Evolutionary conservation across 2,329 filamentous ascomycete genomes (phyloP).

Genomic region (Ascochyta koolunga): DNA sequence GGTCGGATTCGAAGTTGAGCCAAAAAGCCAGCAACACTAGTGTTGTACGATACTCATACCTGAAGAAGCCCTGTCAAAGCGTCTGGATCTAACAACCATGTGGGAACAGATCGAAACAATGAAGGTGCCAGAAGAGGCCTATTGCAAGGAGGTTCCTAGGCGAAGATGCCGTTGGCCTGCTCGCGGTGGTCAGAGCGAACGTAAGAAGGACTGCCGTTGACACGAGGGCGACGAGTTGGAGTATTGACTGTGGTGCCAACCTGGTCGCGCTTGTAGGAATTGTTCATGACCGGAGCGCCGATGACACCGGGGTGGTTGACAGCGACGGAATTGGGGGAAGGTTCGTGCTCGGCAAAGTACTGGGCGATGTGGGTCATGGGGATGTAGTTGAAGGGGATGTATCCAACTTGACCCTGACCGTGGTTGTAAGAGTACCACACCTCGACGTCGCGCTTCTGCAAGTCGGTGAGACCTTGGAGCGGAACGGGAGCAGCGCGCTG

Average conservation of each 20-base stretch:
- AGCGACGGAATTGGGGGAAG: slow-evolving; percentile 10
- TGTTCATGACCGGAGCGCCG: slow-evolving; percentile 21
- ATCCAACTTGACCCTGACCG: slow-evolving; percentile 26
- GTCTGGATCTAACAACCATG: slow-evolving; percentile 20
- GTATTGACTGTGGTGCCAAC: slow-evolving; percentile 11
- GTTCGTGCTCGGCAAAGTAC: slow-evolving; percentile 25
- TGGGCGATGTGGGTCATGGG: slow-evolving; percentile 29
- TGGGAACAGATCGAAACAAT: slow-evolving; percentile 21
- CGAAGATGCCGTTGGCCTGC: slow-evolving; percentile 17
- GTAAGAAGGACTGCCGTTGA: slow-evolving; percentile 11
- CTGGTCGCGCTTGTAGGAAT: slow-evolving; percentile 9
- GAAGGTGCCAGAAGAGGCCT: slow-evolving; percentile 3
- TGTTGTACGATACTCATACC: slow-evolving; percentile 14
- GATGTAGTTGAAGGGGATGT: slow-evolving; percentile 37
- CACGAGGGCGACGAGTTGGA: slow-evolving; percentile 18
- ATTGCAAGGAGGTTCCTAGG: slow-evolving; percentile 14
- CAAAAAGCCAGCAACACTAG: slow-evolving; percentile 16
- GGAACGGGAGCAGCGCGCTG: slow-evolving; percentile 21
- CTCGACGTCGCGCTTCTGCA: slow-evolving; percentile 33
- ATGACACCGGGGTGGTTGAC: slow-evolving; percentile 32
- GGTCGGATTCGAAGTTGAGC: slow-evolving; percentile 13
- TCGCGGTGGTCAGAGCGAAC: slow-evolving; percentile 13
- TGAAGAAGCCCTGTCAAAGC: slow-evolving; percentile 17
- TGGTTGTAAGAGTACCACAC: slow-evolving; percentile 28
- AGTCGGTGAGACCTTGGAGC: slow-evolving; percentile 20